Evolutionary conservation across 2,329 filamentous ascomycete species (phyloP), one percentile per base, ranked within the genome.

Genomic region (Hymenoscyphus linearis): DNA sequence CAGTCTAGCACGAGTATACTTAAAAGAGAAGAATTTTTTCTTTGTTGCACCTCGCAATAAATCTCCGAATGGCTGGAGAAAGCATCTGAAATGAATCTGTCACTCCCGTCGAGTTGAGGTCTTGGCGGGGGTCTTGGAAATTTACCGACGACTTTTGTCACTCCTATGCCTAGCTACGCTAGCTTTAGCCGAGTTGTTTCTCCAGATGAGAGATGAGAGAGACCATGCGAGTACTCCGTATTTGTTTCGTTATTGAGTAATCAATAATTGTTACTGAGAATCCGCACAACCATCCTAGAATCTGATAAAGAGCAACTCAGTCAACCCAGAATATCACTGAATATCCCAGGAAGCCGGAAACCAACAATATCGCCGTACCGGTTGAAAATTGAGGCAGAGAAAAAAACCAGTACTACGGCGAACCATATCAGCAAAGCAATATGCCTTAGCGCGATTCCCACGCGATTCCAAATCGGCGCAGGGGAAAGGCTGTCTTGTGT

Each of bases 31-130:
- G 22, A 22, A 22, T 18, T 25, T n/a, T 18, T 18, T 47, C 31
- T 47, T 55, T 60, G 58, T 60, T 60, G 58, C 58, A 60, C 27
- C 34, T 60, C 58, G 58, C 58, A 60, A 16, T 35, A 60, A 60
- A 50, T 60, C 58, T 56, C 58, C 58, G 58, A 60, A 36, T 55
- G 58, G 58, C 40, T 52, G 14, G 31, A 22, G 40, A 47, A 12
- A 12, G 3, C 9, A 22, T 47, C 40, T 47, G 40, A 47, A 13
- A 25, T 47, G 22, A 22, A 47, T 12, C 40, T 47, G 40, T 22
- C 40, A 47, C 40, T 47, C 40, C 37, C 37, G 37, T 44, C 14
- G 18, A 47, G 40, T 47, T 22, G n/a, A 22, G 40, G 14, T 1
- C 40, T 47, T 47, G 40, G 40, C 40, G 18, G n/a, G n/a, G 40